Base-by-base conservation (phyloP, 352 stramenopile species). In the Globisporangium iwayamae region DNA sequence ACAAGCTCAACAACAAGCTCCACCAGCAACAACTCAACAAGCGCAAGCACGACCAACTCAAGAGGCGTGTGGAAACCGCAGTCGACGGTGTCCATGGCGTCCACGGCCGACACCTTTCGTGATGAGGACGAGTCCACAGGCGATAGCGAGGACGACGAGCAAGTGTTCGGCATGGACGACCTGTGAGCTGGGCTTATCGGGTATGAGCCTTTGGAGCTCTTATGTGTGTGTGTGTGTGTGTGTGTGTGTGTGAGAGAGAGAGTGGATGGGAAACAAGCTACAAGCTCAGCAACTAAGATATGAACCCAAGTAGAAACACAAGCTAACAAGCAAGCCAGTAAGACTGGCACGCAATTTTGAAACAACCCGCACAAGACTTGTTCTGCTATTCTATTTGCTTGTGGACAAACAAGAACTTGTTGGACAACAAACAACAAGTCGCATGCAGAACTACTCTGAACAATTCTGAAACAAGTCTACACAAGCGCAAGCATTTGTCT, bases 91-190 rank as follows among this genome's bases (percentile, higher is more conserved):
- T 79, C 77, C 9, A 67, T 70, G 53, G 45, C 61, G 47, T 76
- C 73, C 2, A 79, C 73, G 4, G 68, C 74, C 10, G 70, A 79
- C 20, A 81, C 71, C 3, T 61, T 66, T 14, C 63, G 41, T 2
- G 80, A 79, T 8, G 72, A 82, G 2, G 77, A 82, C 16, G 52
- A 46, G 3, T 66, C 67, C 3, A 67, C 72, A 30, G 62, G 73
- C 18, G 63, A 75, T 18, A 67, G 59, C 10, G 56, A 61, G 0
- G 62, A 76, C 22, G 67, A 69, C 14, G 34, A 57, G 36, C 58
- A 79, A 48, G 69, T 90, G 22, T 90, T 90, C 50, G 74, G 76
- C 62, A 90, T 90, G 81, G 81, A 89, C 63, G 78, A 90, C 36
- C 63, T 90, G 30, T 85, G 70, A 75, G 32, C 22, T 14, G 4